These are phyloP conservation scores for Gymnopilus dilepis DNA, from an alignment of 768 basidiomycete genomes.

Conservation along the genomic window DNA sequence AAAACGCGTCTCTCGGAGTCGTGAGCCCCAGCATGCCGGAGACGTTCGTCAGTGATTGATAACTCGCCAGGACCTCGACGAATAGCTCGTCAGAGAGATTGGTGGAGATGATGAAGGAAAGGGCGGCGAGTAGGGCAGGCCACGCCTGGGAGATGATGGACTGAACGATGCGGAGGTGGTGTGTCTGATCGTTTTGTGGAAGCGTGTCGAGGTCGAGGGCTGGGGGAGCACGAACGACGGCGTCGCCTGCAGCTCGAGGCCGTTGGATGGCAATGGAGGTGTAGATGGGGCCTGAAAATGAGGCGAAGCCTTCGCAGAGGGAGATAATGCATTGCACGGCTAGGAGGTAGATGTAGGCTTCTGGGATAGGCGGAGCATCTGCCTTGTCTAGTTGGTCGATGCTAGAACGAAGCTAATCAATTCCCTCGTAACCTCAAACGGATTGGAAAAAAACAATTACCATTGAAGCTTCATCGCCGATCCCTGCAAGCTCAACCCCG, in stretches of 20 bases:
- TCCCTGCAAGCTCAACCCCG: constrained; percentile 71
- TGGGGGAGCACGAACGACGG: constrained; percentile 72
- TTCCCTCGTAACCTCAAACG: not conserved
- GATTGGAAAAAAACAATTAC: constrained; percentile 40
- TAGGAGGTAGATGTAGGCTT: constrained; percentile 91
- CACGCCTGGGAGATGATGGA: constrained; percentile 88
- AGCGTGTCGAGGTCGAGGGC: constrained; percentile 68
- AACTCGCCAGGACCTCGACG: constrained; percentile 80
- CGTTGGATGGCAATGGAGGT: constrained; percentile 70
- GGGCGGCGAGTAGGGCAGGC: constrained; percentile 90
- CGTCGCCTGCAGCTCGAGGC: constrained; percentile 64
- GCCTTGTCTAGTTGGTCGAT: constrained; percentile 99
- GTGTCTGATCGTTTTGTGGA: constrained; percentile 53
- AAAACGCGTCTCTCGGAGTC: constrained; percentile 93
- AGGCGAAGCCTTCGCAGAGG: constrained; percentile 84
- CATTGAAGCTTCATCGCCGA: constrained; percentile 92
- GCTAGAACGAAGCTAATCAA: constrained; percentile 44
- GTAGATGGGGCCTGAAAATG: constrained; percentile 78
- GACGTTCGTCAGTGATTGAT: constrained; percentile 85
- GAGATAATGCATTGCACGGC: constrained; percentile 88
- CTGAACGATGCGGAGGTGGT: constrained; percentile 66
- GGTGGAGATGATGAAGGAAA: constrained; percentile 89
- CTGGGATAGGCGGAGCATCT: constrained; percentile 92
- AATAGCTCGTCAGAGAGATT: constrained; percentile 94
- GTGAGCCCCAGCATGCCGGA: constrained; percentile 86